Evolutionary conservation across 2,329 filamentous ascomycete genomes (phyloP).

Genomic region (Microascus cirrosus): DNA sequence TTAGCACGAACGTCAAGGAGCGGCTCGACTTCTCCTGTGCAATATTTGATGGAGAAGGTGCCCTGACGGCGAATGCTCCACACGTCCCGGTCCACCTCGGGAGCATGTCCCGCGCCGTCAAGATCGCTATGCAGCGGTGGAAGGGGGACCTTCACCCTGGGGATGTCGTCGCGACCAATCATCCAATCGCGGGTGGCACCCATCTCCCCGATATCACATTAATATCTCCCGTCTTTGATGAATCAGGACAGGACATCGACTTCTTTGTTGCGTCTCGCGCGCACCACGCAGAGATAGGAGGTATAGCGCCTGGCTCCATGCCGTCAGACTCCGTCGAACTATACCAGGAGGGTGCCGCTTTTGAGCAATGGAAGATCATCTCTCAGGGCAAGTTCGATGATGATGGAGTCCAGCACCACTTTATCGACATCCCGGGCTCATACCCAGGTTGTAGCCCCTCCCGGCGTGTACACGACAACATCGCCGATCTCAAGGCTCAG

Average conservation of each 20-base stretch:
- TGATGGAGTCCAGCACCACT: conserved; percentile 57
- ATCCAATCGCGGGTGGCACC: conserved; percentile 21
- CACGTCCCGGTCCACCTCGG: conserved; percentile 68
- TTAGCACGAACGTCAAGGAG: conserved; percentile 39
- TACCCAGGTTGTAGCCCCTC: conserved; percentile 70
- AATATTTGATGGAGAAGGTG: conserved; percentile 64
- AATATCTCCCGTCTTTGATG: conserved; percentile 26
- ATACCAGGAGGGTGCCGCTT: conserved; percentile 53
- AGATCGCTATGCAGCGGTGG: conserved; percentile 58
- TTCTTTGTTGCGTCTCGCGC: conserved; percentile 18
- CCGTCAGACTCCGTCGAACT: conserved; percentile 60
- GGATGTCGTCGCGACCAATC: conserved; percentile 24
- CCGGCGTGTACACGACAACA: conserved; percentile 68
- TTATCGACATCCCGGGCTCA: conserved; percentile 63
- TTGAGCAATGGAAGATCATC: conserved; percentile 60
- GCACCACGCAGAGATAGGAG: conserved; percentile 45
- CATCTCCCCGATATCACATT: conserved; percentile 27
- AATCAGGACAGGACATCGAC: conserved; percentile 19
- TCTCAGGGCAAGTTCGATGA: conserved; percentile 71
- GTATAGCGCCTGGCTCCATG: conserved; percentile 75
- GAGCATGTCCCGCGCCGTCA: conserved; percentile 72
- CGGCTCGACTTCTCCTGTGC: conserved; percentile 75
- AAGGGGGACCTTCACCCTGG: conserved; percentile 24
- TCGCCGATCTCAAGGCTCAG: conserved; percentile 80
- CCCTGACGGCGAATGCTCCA: conserved; percentile 67